Evolutionary conservation across 495 filamentous ascomycete genomes (phyloP), one percentile per base, ranked within the genome.

Genomic region (Penicillium macrosclerotiorum): DNA sequence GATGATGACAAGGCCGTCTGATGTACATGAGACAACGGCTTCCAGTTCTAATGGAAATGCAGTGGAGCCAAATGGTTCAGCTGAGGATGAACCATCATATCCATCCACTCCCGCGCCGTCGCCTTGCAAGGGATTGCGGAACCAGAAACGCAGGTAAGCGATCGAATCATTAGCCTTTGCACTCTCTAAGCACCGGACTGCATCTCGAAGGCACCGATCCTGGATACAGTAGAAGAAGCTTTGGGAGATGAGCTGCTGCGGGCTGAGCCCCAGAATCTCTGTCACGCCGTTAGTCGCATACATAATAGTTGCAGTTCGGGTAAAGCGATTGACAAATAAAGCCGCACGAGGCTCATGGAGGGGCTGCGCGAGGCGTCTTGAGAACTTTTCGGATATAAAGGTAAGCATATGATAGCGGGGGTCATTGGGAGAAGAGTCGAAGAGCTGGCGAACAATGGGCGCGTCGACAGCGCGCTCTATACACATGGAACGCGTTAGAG

Each of bases 151-250:
- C 39, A 95, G 73, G 54, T 95, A 95, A 11, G 90, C 89, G 53
- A 95, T 94, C 9, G 90, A 94, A 52, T 94, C 89, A 54, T 95
- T 94, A n/a, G 82, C 84, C 60, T 95, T 94, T 5, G 90, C 90
- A 52, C 83, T 83, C 59, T 94, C 89, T 32, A 95, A 65, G 52
- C 83, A 89, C 46, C 80, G 76, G 9, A 90, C 78, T 11, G 88
- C 89, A 52, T 90, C 85, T 11, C 75, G 68, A 17, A 91, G 65
- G 51, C 87, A 91, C 8, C 33, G 3, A 25, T 61, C 57, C 42
- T 61, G 54, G 17, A 61, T 61, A 34, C 57, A 61, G 29, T 57
- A 57, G 45, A 57, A 61, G 31, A 61, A 57, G 35, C 54, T 58
- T 16, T 51, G 49, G 12, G 55, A 58, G 8, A 54, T 46, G 6